Conservation (phyloP, 768 basidiomycete genomes). For the Lentinus tigrinus region DNA sequence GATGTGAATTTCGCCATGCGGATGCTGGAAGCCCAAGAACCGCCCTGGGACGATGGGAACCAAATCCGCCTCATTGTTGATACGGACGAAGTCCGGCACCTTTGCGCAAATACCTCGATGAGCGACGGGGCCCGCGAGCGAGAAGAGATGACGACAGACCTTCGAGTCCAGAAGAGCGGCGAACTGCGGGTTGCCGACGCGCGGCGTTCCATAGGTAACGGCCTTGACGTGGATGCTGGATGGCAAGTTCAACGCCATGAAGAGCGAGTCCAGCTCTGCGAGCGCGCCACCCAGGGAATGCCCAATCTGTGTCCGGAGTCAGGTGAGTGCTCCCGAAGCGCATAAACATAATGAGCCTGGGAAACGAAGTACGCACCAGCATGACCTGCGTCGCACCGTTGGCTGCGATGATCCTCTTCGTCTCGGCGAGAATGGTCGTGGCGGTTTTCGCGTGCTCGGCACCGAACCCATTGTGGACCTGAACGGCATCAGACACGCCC, state of each 20-base stretch:
- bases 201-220: constrained; percentile 50
- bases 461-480: constrained; percentile 55
- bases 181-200: constrained; percentile 47
- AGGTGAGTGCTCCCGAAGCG: neutral
- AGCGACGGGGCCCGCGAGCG: neutral
- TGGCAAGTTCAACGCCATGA: constrained; percentile 30
- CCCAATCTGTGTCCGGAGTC: constrained; percentile 22
- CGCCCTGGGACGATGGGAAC: constrained; percentile 59
- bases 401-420: constrained; percentile 38
- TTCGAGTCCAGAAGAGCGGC: constrained; percentile 43
- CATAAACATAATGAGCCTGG: neutral
- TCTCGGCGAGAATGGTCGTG: constrained; percentile 43
- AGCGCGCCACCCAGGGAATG: constrained; percentile 34
- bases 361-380: constrained; percentile 31
- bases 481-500: constrained; percentile 41
- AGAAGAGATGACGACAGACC: constrained; percentile 22
- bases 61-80: constrained; percentile 40
- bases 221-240: constrained; percentile 35
- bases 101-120: constrained; percentile 10
- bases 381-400: constrained; percentile 43
- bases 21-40: constrained; percentile 51
- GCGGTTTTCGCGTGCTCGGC: constrained; percentile 50
- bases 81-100: constrained; percentile 27
- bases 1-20: constrained; percentile 56
- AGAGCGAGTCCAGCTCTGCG: constrained; percentile 32